Conservation (phyloP, 371 early-diverging fungal genomes). For the Aphelidium insulamus region DNA sequence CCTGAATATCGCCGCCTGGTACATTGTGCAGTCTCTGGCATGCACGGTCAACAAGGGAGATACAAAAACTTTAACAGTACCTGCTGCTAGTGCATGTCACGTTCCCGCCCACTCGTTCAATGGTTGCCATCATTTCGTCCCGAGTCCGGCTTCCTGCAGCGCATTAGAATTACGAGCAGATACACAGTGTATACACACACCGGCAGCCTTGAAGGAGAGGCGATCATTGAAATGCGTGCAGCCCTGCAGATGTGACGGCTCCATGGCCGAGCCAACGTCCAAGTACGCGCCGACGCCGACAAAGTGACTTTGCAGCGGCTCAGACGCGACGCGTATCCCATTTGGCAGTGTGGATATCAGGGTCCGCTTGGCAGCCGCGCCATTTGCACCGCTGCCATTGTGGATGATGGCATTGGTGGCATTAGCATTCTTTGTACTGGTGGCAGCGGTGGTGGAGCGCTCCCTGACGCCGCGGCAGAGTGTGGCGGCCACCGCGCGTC, state of each 20-base stretch:
- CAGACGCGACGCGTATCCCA: slow-evolving; percentile 63
- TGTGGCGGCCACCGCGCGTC: no score
- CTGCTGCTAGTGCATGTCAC: slow-evolving; percentile 63
- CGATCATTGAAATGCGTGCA: slow-evolving; percentile 67
- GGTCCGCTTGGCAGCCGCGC: no score
- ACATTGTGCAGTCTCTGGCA: slow-evolving; percentile 86
- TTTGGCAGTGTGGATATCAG: slow-evolving; percentile 55
- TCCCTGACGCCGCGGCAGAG: no score
- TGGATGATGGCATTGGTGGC: no score
- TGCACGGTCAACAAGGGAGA: no score
- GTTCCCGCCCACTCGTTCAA: slow-evolving; percentile 74
- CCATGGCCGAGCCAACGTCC: slow-evolving; percentile 71
- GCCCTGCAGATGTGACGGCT: slow-evolving; percentile 44
- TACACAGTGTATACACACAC: not conserved
- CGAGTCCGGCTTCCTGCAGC: slow-evolving; percentile 27
- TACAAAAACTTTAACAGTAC: no score
- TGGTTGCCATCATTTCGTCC: slow-evolving; percentile 40
- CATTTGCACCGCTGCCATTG: no score
- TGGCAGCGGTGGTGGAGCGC: no score
- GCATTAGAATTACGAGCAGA: not conserved
- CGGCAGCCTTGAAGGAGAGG: slow-evolving; percentile 63
- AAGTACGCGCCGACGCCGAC: slow-evolving; percentile 68
- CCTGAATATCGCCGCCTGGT: slow-evolving; percentile 71
- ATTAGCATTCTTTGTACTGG: no score
- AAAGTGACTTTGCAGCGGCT: slow-evolving; percentile 67